Base-by-base conservation (phyloP, 495 filamentous ascomycete genomes). In the Xylaria castorea region DNA sequence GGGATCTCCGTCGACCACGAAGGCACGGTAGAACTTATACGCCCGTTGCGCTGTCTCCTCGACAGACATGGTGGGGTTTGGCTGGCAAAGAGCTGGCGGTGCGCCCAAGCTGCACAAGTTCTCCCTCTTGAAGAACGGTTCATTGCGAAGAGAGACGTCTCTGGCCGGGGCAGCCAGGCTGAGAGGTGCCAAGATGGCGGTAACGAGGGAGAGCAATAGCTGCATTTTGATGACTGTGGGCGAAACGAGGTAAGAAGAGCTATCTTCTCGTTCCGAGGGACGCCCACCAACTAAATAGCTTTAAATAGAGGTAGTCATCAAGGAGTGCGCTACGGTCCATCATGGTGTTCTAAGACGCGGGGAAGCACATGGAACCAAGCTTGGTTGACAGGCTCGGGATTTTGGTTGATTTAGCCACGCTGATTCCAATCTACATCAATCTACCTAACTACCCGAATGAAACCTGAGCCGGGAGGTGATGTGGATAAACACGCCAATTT, bases 21-120 rank as follows among this genome's bases (percentile, higher is more conserved):
- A 85, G 1, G 83, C 83, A 61, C 84, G 84, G 66, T 85, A 85
- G 75, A 85, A 85, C 60, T 85, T 76, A 74, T 85, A 85, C 22
- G 84, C 84, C 58, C 83, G 74, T 68, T 75, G 72, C 0, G 83
- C 84, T 53, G 83, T 85, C 79, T 85, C 83, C 67, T 84, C 84
- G 34, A 83, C 76, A 14, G 81, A 81, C n/a, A 84, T 72, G 14
- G 79, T 74, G 6, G 77, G 34, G 65, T 84, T 74, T 20, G 84
- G 81, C 46, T 77, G 60, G 76, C 84, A 85, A 51, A 84, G 77
- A 64, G 75, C 72, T 8, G 84, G 84, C 5, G 84, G 84, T 1
- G 80, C 68, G 32, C 73, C 74, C 55, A 85, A 69, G 67, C 67
- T 81, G 76, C 84, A 85, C 16, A 85, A 76, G 62, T 85, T 85